Conservation (phyloP, 306 rosid species). For the Biancaea sappan region DNA sequence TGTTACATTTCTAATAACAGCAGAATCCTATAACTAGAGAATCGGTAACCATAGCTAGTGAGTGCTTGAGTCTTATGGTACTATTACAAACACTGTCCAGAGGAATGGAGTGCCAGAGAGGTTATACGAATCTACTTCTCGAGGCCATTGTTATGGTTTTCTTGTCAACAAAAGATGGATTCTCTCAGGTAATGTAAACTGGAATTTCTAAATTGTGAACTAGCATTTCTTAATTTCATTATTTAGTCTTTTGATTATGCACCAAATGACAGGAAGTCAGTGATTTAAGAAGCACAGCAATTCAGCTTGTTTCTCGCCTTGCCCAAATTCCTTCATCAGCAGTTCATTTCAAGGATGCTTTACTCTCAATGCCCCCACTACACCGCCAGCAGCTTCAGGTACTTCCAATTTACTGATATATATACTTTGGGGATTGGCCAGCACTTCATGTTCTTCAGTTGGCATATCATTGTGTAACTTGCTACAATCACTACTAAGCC, state of each 20-base stretch:
- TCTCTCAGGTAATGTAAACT: conserved; percentile 59
- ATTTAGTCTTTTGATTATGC: conserved; percentile 34
- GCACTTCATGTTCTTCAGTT: conserved; percentile 21
- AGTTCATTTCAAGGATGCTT: conserved; percentile 75
- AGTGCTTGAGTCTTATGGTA: conserved; percentile 80
- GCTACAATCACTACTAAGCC: conserved; percentile 6
- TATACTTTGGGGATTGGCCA: neutral
- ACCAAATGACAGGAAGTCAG: conserved; percentile 61
- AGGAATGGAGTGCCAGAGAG: conserved; percentile 64
- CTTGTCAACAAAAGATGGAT: conserved; percentile 59
- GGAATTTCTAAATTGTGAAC: conserved; percentile 27
- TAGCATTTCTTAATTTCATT: conserved; percentile 17
- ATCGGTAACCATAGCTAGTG: conserved; percentile 64
- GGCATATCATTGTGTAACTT: conserved; percentile 24
- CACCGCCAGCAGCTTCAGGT: conserved; percentile 97
- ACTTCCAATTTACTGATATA: conserved; percentile 1
- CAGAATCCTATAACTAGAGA: conserved; percentile 81
- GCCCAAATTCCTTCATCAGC: conserved; percentile 95
- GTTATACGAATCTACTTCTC: conserved; percentile 67
- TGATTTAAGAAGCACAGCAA: conserved; percentile 69
- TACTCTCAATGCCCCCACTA: conserved; percentile 83
- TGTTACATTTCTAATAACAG: conserved; percentile 31
- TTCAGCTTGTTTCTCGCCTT: conserved; percentile 87
- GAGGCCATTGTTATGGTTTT: conserved; percentile 76
- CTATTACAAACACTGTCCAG: conserved; percentile 72